A percentile compares a stretch with the other conserved stretches of the same genome.
phyloP scores from a whole-genome alignment of 257 asterid species.

The Primulina eburnea region DNA sequence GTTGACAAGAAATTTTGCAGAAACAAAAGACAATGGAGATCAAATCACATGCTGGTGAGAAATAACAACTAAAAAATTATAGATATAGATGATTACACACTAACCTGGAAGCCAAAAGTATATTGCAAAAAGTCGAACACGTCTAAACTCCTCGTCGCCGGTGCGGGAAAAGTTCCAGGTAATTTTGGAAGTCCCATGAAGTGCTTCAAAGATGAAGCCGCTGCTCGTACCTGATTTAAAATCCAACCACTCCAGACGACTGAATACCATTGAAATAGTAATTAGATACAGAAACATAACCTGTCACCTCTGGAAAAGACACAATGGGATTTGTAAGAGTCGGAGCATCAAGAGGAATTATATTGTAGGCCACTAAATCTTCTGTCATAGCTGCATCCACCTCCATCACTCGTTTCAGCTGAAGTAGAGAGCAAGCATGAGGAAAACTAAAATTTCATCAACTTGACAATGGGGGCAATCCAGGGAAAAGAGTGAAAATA shows the following conservation, averaged over 20 bases:
- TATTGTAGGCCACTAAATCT: slow-evolving; percentile 80
- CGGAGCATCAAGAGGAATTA: slow-evolving; percentile 91
- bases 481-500: background rate
- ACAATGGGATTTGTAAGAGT: slow-evolving; percentile 63
- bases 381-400: slow-evolving; percentile 98
- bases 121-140: slow-evolving; percentile 77
- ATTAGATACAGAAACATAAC: slow-evolving; percentile 17
- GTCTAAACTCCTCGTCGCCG: slow-evolving; percentile 70
- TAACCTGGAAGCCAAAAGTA: slow-evolving; percentile 91
- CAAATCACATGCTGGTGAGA: slow-evolving; percentile 11
- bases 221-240: slow-evolving; percentile 69
- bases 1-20: slow-evolving; percentile 10
- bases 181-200: slow-evolving; percentile 79
- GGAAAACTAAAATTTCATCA: slow-evolving; percentile 17
- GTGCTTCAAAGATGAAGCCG: slow-evolving; percentile 72
- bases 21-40: slow-evolving; percentile 1
- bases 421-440: slow-evolving; percentile 33
- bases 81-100: slow-evolving; percentile 26
- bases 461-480: slow-evolving; percentile 3
- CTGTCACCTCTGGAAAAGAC: slow-evolving; percentile 71
- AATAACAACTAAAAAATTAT: slow-evolving; percentile 16
- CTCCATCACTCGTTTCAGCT: slow-evolving; percentile 91
- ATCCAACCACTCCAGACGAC: slow-evolving; percentile 26
- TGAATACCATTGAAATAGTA: background rate
- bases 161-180: slow-evolving; percentile 60